A percentile compares a stretch with the other conserved stretches of the same genome.
phyloP scores from a whole-genome alignment of 441 rosid genomes.

The Gossypium gossypioides region DNA sequence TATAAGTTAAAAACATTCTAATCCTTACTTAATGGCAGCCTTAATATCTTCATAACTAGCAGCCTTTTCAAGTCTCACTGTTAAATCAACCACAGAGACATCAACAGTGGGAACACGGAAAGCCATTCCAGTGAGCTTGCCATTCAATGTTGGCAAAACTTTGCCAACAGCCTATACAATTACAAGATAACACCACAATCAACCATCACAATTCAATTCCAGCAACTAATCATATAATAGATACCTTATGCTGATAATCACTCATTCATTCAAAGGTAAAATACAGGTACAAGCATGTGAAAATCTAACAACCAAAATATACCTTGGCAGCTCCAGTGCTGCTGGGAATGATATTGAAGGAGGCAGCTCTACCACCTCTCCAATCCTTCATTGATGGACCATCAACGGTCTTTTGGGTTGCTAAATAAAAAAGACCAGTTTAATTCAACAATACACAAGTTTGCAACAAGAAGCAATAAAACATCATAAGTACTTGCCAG shows the following conservation, averaged over 20 bases:
- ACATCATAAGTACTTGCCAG: constrained; percentile 26
- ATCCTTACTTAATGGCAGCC: constrained; percentile 55
- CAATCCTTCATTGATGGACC: constrained; percentile 89
- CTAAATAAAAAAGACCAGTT: constrained; percentile 18
- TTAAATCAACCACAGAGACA: constrained; percentile 79
- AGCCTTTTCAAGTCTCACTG: constrained; percentile 66
- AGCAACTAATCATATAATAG: not conserved
- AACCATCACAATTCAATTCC: not conserved
- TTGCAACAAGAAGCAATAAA: not conserved
- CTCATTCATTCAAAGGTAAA: not conserved
- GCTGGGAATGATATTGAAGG: constrained; percentile 78
- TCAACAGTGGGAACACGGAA: constrained; percentile 92
- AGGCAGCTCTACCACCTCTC: constrained; percentile 97
- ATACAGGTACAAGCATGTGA: not conserved
- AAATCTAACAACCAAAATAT: not conserved
- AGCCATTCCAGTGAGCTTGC: constrained; percentile 76
- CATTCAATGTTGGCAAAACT: constrained; percentile 61
- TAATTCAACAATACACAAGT: not conserved
- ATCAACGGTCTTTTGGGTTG: constrained; percentile 68
- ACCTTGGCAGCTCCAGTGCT: constrained; percentile 90
- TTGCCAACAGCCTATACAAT: constrained; percentile 58
- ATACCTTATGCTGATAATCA: not conserved
- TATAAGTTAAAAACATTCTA: not conserved
- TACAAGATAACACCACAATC: not conserved
- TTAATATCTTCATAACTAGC: constrained; percentile 71